phyloP scores from a whole-genome alignment of 345 rosid genomes.

The Aquilaria malaccensis region DNA sequence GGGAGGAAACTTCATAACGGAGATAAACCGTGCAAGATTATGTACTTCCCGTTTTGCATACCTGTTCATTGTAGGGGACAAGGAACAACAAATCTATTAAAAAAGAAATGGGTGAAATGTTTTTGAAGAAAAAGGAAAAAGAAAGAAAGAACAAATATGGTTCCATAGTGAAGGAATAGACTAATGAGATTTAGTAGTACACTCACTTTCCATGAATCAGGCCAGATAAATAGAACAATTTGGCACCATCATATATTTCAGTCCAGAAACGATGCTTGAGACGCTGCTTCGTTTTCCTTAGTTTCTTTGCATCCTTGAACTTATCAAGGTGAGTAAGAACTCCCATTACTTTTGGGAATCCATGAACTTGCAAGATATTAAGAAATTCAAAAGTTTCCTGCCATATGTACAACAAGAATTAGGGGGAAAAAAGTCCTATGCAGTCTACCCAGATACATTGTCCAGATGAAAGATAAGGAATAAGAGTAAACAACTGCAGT shows the following conservation, averaged over 20 bases:
- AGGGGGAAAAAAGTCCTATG: neutral
- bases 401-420: constrained; percentile 10
- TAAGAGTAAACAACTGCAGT: too few species aligned
- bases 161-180: neutral
- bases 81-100: neutral
- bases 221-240: constrained; percentile 86
- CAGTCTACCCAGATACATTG: neutral
- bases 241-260: constrained; percentile 84
- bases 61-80: constrained; percentile 35
- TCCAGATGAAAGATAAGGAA: neutral
- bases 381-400: constrained; percentile 98
- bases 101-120: constrained; percentile 10
- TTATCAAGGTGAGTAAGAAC: constrained; percentile 96
- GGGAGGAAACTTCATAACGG: constrained; percentile 71
- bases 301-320: constrained; percentile 84
- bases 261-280: constrained; percentile 99
- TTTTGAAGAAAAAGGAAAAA: too few species aligned
- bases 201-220: constrained; percentile 85
- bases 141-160: neutral
- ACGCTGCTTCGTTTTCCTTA: constrained; percentile 77
- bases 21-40: constrained; percentile 80
- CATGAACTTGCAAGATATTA: constrained; percentile 90
- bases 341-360: constrained; percentile 92
- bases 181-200: neutral
- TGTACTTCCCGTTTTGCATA: constrained; percentile 70